phyloP scores from a whole-genome alignment of 345 rosid species.

The Aquilaria sinensis region DNA sequence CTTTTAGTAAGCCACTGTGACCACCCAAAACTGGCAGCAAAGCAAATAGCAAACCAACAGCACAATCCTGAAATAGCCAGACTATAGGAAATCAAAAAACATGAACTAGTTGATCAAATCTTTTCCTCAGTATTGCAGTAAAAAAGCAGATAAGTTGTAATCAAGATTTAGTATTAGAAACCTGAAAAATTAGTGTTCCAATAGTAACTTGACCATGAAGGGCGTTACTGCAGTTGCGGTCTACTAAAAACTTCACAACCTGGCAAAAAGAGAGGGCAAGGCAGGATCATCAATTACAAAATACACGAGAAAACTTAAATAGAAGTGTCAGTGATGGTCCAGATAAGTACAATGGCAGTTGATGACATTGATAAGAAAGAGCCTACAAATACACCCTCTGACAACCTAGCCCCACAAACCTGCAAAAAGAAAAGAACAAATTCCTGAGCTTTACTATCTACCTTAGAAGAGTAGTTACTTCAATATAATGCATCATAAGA shows the following conservation, averaged over 20 bases:
- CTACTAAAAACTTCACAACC: slow-evolving; percentile 94
- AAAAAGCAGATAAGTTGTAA: slow-evolving; percentile 1
- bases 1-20: slow-evolving; percentile 73
- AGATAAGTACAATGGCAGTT: slow-evolving; percentile 81
- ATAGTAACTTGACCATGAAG: slow-evolving; percentile 98
- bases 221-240: slow-evolving; percentile 61
- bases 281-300: slow-evolving; percentile 9
- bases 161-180: slow-evolving; percentile 17
- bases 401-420: slow-evolving; percentile 94
- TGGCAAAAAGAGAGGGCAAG: slow-evolving; percentile 23
- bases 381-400: slow-evolving; percentile 95
- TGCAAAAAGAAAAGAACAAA: slow-evolving; percentile 34
- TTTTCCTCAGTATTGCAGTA: slow-evolving; percentile 9
- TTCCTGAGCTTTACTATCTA: slow-evolving; percentile 14
- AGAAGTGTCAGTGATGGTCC: slow-evolving; percentile 5
- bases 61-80: slow-evolving; percentile 70
- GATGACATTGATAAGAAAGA: slow-evolving; percentile 97
- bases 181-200: slow-evolving; percentile 98
- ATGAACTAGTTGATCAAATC: slow-evolving; percentile 9
- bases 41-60: slow-evolving; percentile 90
- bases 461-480: slow-evolving; percentile 9
- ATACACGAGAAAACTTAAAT: slow-evolving; percentile 2
- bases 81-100: slow-evolving; percentile 13
- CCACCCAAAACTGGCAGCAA: slow-evolving; percentile 98
- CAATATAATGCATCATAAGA: slow-evolving; percentile 9